Evolutionary conservation across 176 grass and related monocot genomes (phyloP).

Genomic region (Carex pumila): DNA sequence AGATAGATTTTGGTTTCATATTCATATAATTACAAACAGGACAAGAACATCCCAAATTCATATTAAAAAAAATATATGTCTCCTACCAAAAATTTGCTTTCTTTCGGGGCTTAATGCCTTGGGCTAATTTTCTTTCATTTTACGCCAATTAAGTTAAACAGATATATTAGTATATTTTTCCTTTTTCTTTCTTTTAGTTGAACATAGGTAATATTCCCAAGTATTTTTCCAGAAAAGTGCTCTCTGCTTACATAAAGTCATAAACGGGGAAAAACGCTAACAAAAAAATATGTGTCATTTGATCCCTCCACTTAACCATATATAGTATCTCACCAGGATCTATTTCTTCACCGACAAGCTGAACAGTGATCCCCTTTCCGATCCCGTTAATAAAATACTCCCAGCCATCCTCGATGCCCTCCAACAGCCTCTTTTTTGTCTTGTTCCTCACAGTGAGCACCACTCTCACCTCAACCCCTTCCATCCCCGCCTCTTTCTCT

Average conservation of each 20-base stretch:
- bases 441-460: constrained; percentile 41
- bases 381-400: constrained; percentile 44
- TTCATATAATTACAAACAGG: background rate
- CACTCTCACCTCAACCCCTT: constrained; percentile 22
- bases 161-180: too few species aligned
- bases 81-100: background rate
- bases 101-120: background rate
- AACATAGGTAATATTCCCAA: background rate
- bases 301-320: background rate
- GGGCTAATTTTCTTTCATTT: too few species aligned
- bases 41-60: background rate
- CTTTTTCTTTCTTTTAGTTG: background rate
- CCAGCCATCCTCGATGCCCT: constrained; percentile 29
- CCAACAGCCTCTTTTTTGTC: constrained; percentile 25
- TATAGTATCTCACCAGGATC: constrained; percentile 28
- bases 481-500: background rate
- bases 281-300: background rate
- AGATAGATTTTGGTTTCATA: background rate
- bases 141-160: too few species aligned
- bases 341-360: constrained; percentile 36
- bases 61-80: background rate
- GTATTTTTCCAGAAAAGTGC: background rate
- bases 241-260: background rate
- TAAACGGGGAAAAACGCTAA: background rate
- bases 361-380: constrained; percentile 36